These are phyloP conservation scores for Russula compacta DNA, from an alignment of 768 basidiomycete species.

Conservation along the genomic window DNA sequence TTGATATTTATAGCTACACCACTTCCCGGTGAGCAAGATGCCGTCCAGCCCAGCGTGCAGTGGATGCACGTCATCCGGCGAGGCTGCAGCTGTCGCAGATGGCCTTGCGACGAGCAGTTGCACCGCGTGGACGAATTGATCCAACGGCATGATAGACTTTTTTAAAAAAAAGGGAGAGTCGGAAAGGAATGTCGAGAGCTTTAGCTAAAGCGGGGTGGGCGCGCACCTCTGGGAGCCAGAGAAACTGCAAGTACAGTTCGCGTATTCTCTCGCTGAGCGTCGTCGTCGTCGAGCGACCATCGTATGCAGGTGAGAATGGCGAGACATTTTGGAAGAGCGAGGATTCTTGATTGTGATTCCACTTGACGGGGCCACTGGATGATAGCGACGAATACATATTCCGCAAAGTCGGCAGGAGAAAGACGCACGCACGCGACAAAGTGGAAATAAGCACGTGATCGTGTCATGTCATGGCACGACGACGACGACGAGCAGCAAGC, in stretches of 20 bases:
- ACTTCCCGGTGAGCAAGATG: slow-evolving; percentile 66
- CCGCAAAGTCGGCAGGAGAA: not conserved
- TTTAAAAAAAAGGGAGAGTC: not conserved
- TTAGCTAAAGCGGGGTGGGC: too few species aligned
- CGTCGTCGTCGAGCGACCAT: slow-evolving; percentile 5
- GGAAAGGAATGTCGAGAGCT: not conserved
- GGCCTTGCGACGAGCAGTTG: slow-evolving; percentile 42
- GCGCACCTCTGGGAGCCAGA: slow-evolving; percentile 20
- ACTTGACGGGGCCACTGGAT: slow-evolving; percentile 11
- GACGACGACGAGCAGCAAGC: not conserved
- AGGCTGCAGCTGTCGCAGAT: slow-evolving; percentile 22
- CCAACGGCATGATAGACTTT: slow-evolving; percentile 66
- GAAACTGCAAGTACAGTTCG: slow-evolving; percentile 16
- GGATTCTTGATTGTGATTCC: slow-evolving; percentile 18
- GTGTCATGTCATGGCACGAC: not conserved
- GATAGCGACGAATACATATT: slow-evolving; percentile 15
- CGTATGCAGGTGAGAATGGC: slow-evolving; percentile 14
- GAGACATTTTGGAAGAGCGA: slow-evolving; percentile 7
- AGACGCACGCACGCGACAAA: too few species aligned
- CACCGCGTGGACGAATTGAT: slow-evolving; percentile 46
- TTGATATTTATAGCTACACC: slow-evolving; percentile 61
- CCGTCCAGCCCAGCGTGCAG: slow-evolving; percentile 53
- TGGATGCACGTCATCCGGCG: slow-evolving; percentile 35
- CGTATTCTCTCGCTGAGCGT: slow-evolving; percentile 12
- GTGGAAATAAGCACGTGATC: not conserved